Evolutionary conservation across 169 alveolate genomes (phyloP), one percentile per base, ranked within the genome.

Genomic region (Besnoitia besnoiti): DNA sequence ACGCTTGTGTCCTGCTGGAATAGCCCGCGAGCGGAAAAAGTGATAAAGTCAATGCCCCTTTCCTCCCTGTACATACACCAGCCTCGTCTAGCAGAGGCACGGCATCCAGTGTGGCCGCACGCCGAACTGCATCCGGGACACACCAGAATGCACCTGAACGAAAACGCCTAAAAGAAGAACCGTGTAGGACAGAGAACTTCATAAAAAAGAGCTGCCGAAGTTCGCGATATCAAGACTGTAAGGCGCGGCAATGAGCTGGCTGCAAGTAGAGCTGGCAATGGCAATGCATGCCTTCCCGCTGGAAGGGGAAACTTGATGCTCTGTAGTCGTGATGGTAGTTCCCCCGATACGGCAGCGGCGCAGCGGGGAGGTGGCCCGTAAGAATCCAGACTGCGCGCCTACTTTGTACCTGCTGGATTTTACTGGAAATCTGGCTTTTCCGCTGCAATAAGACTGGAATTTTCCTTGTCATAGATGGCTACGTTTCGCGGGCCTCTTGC

Each of bases 261-360:
- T 3, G 33, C 67, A 19, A 5, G 67, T 5, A n/a, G 27, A 55
- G 33, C n/a, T 21, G 67, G 67, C 67, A 55, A 55, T n/a, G 67
- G 67, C 67, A n/a, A 55, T 55, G 67, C 67, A 55, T 55, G 67
- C 67, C 67, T 55, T 55, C 67, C 3, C 67, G 12, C n/a, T 55
- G 12, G 12, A 5, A 19, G 67, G 67, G 30, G 67, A 55, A 19
- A 55, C 67, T n/a, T 55, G 67, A n/a, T 55, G n/a, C n/a, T 55
- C 67, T n/a, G 24, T 5, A 55, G 24, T 21, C 12, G 67, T 10
- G 67, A 55, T 5, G 24, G 67, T n/a, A 5, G 27, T 55, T 21
- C 67, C 67, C 67, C 67, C 67, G 67, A 55, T 55, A 55, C 67
- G 27, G 67, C 67, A 55, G 67, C 67, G 67, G 67, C n/a, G n/a